These are phyloP conservation scores for Asterophora lycoperdoides DNA, from an alignment of 768 basidiomycete genomes.

Conservation along the genomic window DNA sequence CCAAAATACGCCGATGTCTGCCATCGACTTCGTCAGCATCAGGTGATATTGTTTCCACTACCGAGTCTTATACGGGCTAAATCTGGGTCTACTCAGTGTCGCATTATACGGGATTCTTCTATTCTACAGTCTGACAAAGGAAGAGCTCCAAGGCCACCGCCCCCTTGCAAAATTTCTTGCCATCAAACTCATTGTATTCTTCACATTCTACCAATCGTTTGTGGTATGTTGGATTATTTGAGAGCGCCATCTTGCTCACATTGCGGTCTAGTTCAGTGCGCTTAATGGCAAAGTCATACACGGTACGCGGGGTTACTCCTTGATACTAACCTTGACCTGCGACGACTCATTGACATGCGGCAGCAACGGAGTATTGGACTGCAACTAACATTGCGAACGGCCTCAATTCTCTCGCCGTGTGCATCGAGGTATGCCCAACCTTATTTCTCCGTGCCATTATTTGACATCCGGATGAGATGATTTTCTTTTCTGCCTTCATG, in stretches of 20 bases:
- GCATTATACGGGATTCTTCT: slow-evolving; percentile 83
- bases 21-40: slow-evolving; percentile 77
- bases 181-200: slow-evolving; percentile 85
- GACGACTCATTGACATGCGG: slow-evolving; percentile 1
- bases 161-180: slow-evolving; percentile 83
- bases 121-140: slow-evolving; percentile 78
- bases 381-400: slow-evolving; percentile 80
- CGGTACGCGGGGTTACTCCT: slow-evolving; percentile 28
- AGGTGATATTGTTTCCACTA: slow-evolving; percentile 39
- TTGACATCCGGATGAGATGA: slow-evolving; percentile 52
- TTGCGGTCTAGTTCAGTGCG: slow-evolving; percentile 47
- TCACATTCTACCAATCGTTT: slow-evolving; percentile 85
- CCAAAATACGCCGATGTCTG: slow-evolving; percentile 59
- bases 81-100: slow-evolving; percentile 37
- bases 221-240: slow-evolving; percentile 40
- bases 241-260: no score
- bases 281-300: slow-evolving; percentile 69
- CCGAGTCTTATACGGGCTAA: no score
- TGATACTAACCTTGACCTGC: neutral
- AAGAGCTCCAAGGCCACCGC: slow-evolving; percentile 68
- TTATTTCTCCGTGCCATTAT: neutral
- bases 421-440: slow-evolving; percentile 60
- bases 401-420: slow-evolving; percentile 73
- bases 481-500: slow-evolving; percentile 74
- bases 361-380: slow-evolving; percentile 78